phyloP scores from a whole-genome alignment of 176 grass and related monocot species.

The Tuctoria greenei region DNA sequence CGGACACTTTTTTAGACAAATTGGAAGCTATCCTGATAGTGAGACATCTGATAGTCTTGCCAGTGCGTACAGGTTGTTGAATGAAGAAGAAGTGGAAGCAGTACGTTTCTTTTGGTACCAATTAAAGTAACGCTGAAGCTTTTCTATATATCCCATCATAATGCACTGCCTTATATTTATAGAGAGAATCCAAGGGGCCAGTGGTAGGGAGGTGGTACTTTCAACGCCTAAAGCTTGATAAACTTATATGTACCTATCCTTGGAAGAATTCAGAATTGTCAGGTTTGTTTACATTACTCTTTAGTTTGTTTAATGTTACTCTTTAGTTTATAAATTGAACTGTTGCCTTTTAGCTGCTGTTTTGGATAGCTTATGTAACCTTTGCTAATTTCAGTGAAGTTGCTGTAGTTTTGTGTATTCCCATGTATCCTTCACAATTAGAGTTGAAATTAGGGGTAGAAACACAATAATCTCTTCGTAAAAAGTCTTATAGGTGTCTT shows the following conservation, averaged over 20 bases:
- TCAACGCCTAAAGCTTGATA: constrained; percentile 69
- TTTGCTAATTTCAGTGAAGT: constrained; percentile 3
- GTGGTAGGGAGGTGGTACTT: constrained; percentile 84
- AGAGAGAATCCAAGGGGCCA: constrained; percentile 71
- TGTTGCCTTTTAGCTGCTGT: background rate
- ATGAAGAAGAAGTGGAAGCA: constrained; percentile 76
- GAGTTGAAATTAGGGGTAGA: too few relatives aligned
- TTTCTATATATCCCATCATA: constrained; percentile 21
- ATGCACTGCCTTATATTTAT: constrained; percentile 26
- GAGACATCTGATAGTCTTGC: constrained; percentile 29
- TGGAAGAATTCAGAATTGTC: constrained; percentile 64
- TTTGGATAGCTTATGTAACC: background rate
- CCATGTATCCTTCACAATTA: background rate
- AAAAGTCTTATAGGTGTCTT: background rate
- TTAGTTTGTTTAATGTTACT: constrained; percentile 20
- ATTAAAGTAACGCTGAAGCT: background rate
- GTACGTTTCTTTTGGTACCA: constrained; percentile 55
- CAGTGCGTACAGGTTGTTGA: constrained; percentile 71
- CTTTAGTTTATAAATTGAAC: constrained; percentile 6
- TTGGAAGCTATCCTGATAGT: constrained; percentile 48
- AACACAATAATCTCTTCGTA: too few relatives aligned
- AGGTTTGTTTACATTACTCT: constrained; percentile 41
- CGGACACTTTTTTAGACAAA: constrained; percentile 70
- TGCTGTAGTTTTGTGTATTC: constrained; percentile 7
- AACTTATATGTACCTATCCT: constrained; percentile 79